Evolutionary conservation across 768 basidiomycete genomes (phyloP).

Genomic region (Plicaturopsis crispa): DNA sequence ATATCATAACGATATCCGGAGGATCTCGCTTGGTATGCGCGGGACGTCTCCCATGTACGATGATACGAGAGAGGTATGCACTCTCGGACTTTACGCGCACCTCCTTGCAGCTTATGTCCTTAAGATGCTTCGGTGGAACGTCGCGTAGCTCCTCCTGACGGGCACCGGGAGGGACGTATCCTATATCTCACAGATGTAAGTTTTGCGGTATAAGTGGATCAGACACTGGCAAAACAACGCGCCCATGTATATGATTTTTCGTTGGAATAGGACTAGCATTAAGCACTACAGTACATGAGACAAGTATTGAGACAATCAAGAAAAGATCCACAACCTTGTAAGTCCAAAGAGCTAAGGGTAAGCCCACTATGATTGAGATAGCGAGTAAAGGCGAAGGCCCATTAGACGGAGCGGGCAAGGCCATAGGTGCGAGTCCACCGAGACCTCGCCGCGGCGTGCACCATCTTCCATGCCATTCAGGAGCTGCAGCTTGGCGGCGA

Average conservation of each 20-base stretch:
- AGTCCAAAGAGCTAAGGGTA: conserved; percentile 31
- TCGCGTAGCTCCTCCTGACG: conserved; percentile 25
- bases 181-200: too few species aligned
- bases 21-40: not conserved
- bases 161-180: conserved; percentile 33
- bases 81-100: conserved; percentile 15
- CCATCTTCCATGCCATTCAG: too few species aligned
- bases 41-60: conserved; percentile 9
- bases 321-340: conserved; percentile 27
- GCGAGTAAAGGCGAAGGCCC: conserved; percentile 22
- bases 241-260: conserved; percentile 46
- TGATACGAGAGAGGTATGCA: conserved; percentile 17
- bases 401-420: too few species aligned
- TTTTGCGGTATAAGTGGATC: too few species aligned
- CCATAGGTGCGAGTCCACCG: too few species aligned
- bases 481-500: too few species aligned
- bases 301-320: not conserved
- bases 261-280: conserved; percentile 40
- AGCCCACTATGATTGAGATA: conserved; percentile 22
- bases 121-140: conserved; percentile 9
- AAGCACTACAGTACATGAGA: conserved; percentile 24
- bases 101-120: conserved; percentile 19
- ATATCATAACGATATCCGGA: conserved; percentile 21
- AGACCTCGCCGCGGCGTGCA: too few species aligned
- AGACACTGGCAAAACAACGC: too few species aligned